These are phyloP conservation scores for Irpex sp. DNA, from an alignment of 1,284 basidiomycete species.

Conservation along the genomic window DNA sequence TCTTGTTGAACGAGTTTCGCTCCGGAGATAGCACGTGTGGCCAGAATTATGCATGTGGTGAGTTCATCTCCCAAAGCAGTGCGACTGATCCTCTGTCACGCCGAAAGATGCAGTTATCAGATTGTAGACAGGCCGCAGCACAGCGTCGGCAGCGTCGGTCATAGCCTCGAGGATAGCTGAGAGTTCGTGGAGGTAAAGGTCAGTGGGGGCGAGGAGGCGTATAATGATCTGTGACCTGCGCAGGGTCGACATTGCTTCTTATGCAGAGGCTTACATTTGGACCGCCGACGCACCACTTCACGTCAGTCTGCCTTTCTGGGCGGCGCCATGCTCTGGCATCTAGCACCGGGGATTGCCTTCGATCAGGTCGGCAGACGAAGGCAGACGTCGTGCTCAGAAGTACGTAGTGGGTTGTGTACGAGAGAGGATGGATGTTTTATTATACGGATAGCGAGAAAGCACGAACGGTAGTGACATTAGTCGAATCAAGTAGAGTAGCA, in stretches of 20 bases:
- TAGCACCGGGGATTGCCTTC: background rate
- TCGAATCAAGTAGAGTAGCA: background rate
- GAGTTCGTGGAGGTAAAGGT: background rate
- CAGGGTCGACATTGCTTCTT: background rate
- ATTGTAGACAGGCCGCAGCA: too few relatives aligned
- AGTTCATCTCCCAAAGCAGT: too few relatives aligned
- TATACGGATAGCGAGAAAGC: background rate
- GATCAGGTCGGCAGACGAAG: background rate
- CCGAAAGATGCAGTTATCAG: too few relatives aligned
- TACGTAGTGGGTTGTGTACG: background rate
- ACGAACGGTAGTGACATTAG: background rate
- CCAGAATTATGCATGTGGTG: too few relatives aligned
- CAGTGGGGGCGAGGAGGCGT: background rate
- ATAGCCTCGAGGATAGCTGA: background rate
- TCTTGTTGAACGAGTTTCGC: too few relatives aligned
- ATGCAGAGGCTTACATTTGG: background rate
- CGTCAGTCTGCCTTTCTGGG: background rate
- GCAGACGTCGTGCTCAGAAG: background rate
- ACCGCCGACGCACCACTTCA: background rate
- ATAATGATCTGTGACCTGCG: background rate
- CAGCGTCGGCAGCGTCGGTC: too few relatives aligned
- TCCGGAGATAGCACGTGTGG: too few relatives aligned
- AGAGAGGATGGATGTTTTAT: background rate
- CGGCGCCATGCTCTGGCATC: background rate
- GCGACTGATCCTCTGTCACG: too few relatives aligned